These are phyloP conservation scores for Theileria parva DNA, from an alignment of 169 alveolate species.

Conservation along the genomic window DNA sequence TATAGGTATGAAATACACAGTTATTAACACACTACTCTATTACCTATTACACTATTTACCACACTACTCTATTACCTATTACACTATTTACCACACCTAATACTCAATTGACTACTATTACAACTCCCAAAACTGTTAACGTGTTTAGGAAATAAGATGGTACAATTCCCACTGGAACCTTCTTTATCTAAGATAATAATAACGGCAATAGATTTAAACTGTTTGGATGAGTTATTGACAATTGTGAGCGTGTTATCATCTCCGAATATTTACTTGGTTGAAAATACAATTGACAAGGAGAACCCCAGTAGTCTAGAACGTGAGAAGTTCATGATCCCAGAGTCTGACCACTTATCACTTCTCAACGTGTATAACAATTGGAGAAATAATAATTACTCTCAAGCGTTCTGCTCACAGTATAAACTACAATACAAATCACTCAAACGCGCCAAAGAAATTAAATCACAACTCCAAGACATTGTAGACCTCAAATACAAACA, in stretches of 20 bases:
- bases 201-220: constrained; percentile 72
- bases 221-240: constrained; percentile 94
- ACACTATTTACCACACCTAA: constrained; percentile 5
- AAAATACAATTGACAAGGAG: constrained; percentile 94
- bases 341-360: constrained; percentile 98
- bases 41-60: not conserved
- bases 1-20: constrained; percentile 15
- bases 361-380: constrained; percentile 98
- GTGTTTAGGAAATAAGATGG: constrained; percentile 92
- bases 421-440: constrained; percentile 74
- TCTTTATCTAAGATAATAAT: constrained; percentile 97
- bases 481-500: constrained; percentile 56
- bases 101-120: constrained; percentile 20
- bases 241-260: constrained; percentile 97
- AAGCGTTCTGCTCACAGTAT: constrained; percentile 70
- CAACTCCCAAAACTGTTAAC: too few species aligned
- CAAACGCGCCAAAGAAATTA: constrained; percentile 76
- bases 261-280: constrained; percentile 96
- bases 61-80: too few species aligned
- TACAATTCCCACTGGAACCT: constrained; percentile 99
- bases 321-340: constrained; percentile 99
- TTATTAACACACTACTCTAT: not conserved
- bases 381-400: constrained; percentile 84
- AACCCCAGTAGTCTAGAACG: constrained; percentile 90
- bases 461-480: constrained; percentile 91